Evolutionary conservation across 768 basidiomycete genomes (phyloP), one percentile per base, ranked within the genome.

Genomic region (Tulasnella sp.): DNA sequence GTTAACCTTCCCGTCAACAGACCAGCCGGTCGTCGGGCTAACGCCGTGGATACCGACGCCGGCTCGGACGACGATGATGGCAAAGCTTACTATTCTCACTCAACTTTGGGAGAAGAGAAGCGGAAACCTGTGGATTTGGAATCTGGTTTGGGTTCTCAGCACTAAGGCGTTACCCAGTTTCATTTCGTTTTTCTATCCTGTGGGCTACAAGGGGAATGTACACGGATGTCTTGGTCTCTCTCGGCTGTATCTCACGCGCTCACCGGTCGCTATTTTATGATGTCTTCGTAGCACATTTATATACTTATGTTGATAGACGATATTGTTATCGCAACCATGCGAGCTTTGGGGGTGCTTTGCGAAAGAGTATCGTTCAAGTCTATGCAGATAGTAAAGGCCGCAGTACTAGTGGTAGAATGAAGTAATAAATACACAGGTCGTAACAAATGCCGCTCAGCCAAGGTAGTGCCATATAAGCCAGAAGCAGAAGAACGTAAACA

Each of bases 401-500:
- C 52, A 52, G 52, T 52, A 3, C 24, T 24, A 52, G 52, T 52
- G 1, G 52, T 24, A 52, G 52, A 24, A 52, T 52, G 71, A 72
- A 36, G 40, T 42, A 76, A 76, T 76, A 76, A 76, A 76, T 76
- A 78, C 21, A 76, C 44, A 68, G 34, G 6, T 16, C 34, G 73
- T 27, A 40, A 74, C 73, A n/a, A 46, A 40, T 36, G 44, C 21
- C 52, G n/a, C 34, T 83, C 81, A 87, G n/a, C 87, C 97, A 72
- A 99, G 86, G 85, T 96, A 98, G 82, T 90, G 90, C 93, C 95
- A 94, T 82, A 98, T 99, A 82, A 95, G 85, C 86, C 90, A 97
- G 87, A 99, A 98, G 86, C 93, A 95, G 85, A 98, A 88, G 84
- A 99, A 93, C 14, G 97, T 98, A 84, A 95, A 90, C 34, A 93